Conservation (phyloP, 768 basidiomycete species). For the Pleurotus pulmonarius region DNA sequence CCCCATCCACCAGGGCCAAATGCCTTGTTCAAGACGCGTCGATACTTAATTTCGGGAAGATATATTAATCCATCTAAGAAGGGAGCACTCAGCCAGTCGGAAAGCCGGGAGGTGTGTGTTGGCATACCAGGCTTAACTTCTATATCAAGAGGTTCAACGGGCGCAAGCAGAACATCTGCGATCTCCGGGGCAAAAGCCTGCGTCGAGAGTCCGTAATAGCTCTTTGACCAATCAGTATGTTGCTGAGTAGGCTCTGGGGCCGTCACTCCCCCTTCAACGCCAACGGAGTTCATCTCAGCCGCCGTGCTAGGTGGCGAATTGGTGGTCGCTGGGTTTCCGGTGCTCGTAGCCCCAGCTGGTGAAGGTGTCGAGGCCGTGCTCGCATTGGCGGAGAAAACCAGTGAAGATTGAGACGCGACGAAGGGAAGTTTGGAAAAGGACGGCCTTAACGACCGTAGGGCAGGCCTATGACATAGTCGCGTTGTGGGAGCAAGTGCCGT, state of each 20-base stretch:
- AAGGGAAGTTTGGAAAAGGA: not conserved
- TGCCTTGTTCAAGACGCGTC: slow-evolving; percentile 85
- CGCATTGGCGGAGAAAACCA: slow-evolving; percentile 1
- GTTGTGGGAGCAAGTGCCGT: not conserved
- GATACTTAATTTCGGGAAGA: slow-evolving; percentile 96
- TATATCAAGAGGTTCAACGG: slow-evolving; percentile 73
- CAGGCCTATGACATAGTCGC: not conserved
- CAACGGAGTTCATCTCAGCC: slow-evolving; percentile 8
- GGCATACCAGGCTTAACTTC: slow-evolving; percentile 90
- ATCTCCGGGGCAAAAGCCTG: slow-evolving; percentile 77
- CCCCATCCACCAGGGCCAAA: slow-evolving; percentile 99
- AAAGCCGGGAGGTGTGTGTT: not conserved
- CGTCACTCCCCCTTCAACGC: slow-evolving; percentile 3
- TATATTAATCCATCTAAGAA: slow-evolving; percentile 84
- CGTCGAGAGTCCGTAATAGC: slow-evolving; percentile 76
- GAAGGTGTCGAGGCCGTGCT: slow-evolving; percentile 6
- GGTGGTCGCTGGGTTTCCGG: slow-evolving; percentile 9
- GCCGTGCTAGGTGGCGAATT: not conserved
- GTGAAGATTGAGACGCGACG: not conserved
- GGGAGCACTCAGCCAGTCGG: not conserved
- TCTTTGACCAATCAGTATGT: slow-evolving; percentile 81
- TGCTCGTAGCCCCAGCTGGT: slow-evolving; percentile 8
- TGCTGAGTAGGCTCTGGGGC: slow-evolving; percentile 16
- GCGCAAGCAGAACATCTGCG: slow-evolving; percentile 67
- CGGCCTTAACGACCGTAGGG: not conserved